Evolutionary conservation across 2,329 filamentous ascomycete genomes (phyloP).

Genomic region (Polychaeton citri): DNA sequence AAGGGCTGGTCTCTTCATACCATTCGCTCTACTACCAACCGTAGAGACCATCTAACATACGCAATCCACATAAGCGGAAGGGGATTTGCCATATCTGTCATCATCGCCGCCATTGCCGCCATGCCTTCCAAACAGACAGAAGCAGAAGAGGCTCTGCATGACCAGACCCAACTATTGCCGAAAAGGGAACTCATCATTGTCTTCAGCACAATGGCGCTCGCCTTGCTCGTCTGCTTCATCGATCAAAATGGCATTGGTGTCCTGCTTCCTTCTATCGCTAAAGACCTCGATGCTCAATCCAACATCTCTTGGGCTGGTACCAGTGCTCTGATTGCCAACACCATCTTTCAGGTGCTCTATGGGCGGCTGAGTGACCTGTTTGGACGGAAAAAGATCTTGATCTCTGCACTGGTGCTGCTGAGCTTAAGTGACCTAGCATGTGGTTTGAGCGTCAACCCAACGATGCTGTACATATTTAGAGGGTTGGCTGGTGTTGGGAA

Average conservation of each 20-base stretch:
- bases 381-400: conserved; percentile 42
- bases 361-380: conserved; percentile 29
- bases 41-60: too few species aligned
- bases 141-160: conserved; percentile 35
- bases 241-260: conserved; percentile 45
- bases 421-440: conserved; percentile 46
- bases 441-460: conserved; percentile 40
- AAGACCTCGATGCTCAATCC: conserved; percentile 26
- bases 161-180: conserved; percentile 46
- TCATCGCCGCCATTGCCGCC: too few species aligned
- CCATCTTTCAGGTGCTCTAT: conserved; percentile 52
- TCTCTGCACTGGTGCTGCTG: conserved; percentile 40
- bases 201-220: conserved; percentile 38
- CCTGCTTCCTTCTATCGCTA: conserved; percentile 23
- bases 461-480: conserved; percentile 49
- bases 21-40: too few species aligned
- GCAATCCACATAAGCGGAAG: too few species aligned
- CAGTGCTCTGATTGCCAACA: conserved; percentile 42
- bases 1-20: too few species aligned
- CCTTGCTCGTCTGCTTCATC: conserved; percentile 42
- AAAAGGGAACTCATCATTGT: conserved; percentile 37
- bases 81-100: too few species aligned
- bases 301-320: conserved; percentile 45
- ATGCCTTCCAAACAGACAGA: conserved; percentile 1
- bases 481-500: conserved; percentile 48